phyloP scores from a whole-genome alignment of 2,329 filamentous ascomycete genomes.

The Colletotrichum sp. region DNA sequence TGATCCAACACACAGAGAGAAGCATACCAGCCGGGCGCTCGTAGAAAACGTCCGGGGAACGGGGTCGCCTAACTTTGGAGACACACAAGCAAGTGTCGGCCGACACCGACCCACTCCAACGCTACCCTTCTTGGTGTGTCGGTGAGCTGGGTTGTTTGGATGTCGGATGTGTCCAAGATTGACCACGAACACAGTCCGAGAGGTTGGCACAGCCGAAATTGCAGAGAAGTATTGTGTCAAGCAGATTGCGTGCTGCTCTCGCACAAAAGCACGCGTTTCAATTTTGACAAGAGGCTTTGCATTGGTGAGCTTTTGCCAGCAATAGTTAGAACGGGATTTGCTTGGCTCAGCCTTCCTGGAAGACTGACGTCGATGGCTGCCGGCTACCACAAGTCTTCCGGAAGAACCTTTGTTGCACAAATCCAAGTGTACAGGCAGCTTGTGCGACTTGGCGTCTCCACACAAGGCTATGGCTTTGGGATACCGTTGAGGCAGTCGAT shows the following conservation, averaged over 20 bases:
- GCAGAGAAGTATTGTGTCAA: not conserved
- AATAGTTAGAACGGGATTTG: not conserved
- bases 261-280: not conserved
- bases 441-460: not conserved
- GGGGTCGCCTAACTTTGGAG: not conserved
- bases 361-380: not conserved
- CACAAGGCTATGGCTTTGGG: not conserved
- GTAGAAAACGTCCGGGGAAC: not conserved
- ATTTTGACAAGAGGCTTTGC: not conserved
- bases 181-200: not conserved
- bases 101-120: not conserved
- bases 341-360: not conserved
- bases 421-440: not conserved
- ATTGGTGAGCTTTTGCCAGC: not conserved
- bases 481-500: not conserved
- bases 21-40: not conserved
- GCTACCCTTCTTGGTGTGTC: not conserved
- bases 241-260: not conserved
- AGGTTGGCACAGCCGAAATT: not conserved
- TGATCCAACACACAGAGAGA: not conserved
- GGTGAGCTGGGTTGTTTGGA: not conserved
- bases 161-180: not conserved
- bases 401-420: not conserved
- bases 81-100: not conserved
- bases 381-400: not conserved